These are phyloP conservation scores for Diaporthe humulicola DNA, from an alignment of 2,329 filamentous ascomycete species.

Conservation along the genomic window DNA sequence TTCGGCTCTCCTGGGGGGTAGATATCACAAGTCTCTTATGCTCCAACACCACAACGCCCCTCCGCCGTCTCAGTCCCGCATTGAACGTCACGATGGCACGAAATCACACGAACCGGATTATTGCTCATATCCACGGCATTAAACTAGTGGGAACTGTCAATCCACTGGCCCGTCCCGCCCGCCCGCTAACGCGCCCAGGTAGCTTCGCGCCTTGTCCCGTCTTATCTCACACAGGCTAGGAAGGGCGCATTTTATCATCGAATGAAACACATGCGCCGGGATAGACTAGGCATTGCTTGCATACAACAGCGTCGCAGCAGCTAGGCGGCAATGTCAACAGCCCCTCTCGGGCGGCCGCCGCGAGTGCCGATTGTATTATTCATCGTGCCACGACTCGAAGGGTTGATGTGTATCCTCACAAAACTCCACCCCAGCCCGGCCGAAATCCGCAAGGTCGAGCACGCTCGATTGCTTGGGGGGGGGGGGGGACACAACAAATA, in stretches of 20 bases:
- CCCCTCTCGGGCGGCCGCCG: neutral
- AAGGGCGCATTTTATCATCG: neutral
- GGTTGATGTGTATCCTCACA: neutral
- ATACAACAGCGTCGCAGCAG: neutral
- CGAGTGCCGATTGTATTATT: neutral
- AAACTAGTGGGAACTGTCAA: neutral
- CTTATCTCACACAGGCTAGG: neutral
- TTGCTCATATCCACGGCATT: neutral
- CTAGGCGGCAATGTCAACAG: neutral
- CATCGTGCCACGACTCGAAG: no score
- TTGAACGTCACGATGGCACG: neutral
- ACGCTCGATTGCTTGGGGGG: no score
- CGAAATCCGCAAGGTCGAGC: neutral
- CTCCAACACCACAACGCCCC: neutral
- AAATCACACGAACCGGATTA: neutral
- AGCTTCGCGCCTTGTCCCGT: neutral
- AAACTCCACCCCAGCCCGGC: neutral
- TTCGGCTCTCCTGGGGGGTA: neutral
- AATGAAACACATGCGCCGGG: neutral
- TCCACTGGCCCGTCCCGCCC: neutral
- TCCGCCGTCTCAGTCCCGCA: no score
- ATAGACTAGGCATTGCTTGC: neutral
- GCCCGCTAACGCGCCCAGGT: neutral
- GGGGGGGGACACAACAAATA: no score
- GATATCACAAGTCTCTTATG: neutral